These are phyloP conservation scores for Colletotrichum gloeosporioides DNA, from an alignment of 2,329 filamentous ascomycete genomes.

Conservation along the genomic window DNA sequence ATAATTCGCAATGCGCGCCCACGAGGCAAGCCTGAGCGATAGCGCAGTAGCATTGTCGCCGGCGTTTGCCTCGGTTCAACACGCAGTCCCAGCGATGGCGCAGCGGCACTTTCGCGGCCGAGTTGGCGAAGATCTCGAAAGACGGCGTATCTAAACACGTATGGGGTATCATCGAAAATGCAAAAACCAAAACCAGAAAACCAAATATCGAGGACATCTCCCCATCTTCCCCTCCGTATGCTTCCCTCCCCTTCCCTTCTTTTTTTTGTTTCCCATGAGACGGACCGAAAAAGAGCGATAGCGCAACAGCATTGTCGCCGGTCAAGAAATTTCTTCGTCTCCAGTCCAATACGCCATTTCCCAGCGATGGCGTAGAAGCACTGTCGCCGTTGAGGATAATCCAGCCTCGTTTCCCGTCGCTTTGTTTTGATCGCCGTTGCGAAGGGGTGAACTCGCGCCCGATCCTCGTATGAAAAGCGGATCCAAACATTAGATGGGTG, in stretches of 20 bases:
- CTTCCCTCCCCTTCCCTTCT: not conserved
- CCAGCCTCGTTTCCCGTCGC: conserved; percentile 22
- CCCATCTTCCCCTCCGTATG: not conserved
- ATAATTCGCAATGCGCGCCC: conserved; percentile 40
- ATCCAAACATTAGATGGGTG: conserved; percentile 28
- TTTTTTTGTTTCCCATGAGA: conserved; percentile 18
- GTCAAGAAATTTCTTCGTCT: conserved; percentile 32
- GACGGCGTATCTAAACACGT: conserved; percentile 50
- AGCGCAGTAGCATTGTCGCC: conserved; percentile 61
- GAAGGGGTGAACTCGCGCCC: conserved; percentile 4
- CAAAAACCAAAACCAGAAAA: conserved; percentile 26
- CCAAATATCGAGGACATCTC: conserved; percentile 23
- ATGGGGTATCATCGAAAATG: conserved; percentile 48
- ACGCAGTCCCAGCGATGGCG: conserved; percentile 62
- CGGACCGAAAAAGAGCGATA: conserved; percentile 41
- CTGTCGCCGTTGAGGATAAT: conserved; percentile 39
- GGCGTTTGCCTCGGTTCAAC: conserved; percentile 49
- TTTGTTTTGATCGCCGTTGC: not conserved
- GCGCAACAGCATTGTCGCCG: conserved; percentile 60
- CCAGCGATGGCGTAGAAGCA: conserved; percentile 53
- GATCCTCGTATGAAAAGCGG: conserved; percentile 32
- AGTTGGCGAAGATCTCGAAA: conserved; percentile 42
- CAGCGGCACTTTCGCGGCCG: conserved; percentile 61
- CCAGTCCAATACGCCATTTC: conserved; percentile 51
- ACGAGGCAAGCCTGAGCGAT: conserved; percentile 54